These are phyloP conservation scores for Vinca minor DNA, from an alignment of 257 asterid species.

Conservation along the genomic window DNA sequence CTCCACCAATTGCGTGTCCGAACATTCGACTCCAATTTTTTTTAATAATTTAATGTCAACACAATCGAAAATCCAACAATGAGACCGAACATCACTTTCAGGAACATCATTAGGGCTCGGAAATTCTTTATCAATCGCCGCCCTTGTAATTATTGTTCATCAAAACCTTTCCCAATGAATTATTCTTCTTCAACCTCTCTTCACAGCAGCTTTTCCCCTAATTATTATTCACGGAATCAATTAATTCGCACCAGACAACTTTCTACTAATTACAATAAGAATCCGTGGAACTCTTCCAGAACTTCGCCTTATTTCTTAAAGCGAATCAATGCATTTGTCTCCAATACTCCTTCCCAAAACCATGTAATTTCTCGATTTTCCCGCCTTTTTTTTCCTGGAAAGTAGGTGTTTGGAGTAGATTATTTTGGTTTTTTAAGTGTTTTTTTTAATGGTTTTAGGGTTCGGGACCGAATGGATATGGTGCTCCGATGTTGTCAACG, in stretches of 20 bases:
- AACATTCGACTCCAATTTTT: neutral
- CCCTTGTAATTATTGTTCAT: conserved; percentile 10
- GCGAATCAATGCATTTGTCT: conserved; percentile 54
- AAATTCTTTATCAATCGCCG: conserved; percentile 6
- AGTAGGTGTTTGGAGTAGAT: no score
- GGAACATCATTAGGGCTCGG: conserved; percentile 27
- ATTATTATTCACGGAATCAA: conserved; percentile 7
- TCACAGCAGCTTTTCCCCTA: neutral
- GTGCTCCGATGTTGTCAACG: conserved; percentile 53
- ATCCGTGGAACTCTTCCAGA: conserved; percentile 41
- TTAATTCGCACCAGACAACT: conserved; percentile 28
- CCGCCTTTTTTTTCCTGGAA: neutral
- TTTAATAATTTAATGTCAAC: neutral
- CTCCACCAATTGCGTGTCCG: conserved; percentile 4
- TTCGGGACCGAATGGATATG: conserved; percentile 38
- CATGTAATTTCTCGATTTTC: conserved; percentile 27
- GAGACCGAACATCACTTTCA: conserved; percentile 21
- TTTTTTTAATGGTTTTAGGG: conserved; percentile 27
- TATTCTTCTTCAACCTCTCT: conserved; percentile 6
- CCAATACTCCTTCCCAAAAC: conserved; percentile 50
- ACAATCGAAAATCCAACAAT: conserved; percentile 4
- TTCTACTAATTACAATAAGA: conserved; percentile 22
- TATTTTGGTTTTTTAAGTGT: neutral
- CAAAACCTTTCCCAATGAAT: neutral
- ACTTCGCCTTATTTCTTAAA: conserved; percentile 28